Evolutionary conservation across 2,329 filamentous ascomycete genomes (phyloP), one percentile per base, ranked within the genome.

Genomic region (Pseudogymnoascus sp.): DNA sequence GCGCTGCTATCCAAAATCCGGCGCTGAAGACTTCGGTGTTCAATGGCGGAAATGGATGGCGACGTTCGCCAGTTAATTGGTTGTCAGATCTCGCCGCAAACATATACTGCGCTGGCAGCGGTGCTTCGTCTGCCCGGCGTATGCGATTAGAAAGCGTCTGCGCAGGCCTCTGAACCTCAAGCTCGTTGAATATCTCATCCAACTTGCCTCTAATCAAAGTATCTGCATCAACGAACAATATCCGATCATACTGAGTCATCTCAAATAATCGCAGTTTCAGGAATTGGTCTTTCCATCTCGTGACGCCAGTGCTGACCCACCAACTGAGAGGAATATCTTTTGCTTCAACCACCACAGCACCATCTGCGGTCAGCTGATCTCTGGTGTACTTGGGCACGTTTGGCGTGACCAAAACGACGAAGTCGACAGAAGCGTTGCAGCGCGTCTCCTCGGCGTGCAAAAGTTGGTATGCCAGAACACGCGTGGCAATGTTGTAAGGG

Each of bases 161-260:
- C 19, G 65, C 45, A 13, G 66, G 66, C 2, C 51, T 62, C 36
- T 63, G 65, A 3, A 69, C 67, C 7, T 66, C 69, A 10, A 67
- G 64, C 13, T 75, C 74, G 21, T 74, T 69, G 66, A 79, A 79
- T 19, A 78, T 75, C 11, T 66, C 70, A 65, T 79, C 77, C 10
- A 79, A 68, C 0, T 69, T 73, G 2, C 68, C 64, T 3, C 71
- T 74, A 39, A 80, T 66, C 16, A 79, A 63, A 8, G 73, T 77
- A 67, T 80, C 79, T 23, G 77, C 75, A 65, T 80, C 78, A 66
- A 80, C 69, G 67, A 78, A 79, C n/a, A 78, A 71, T 25, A 80
- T 67, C 4, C 76, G 73, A 10, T 76, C 72, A 68, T 75, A 80
- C 61, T 79, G 68, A 3, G 73, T 75, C 71, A 77, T 71, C 63